Evolutionary conservation across 352 stramenopile genomes (phyloP).

Genomic region (Pythium biforme): DNA sequence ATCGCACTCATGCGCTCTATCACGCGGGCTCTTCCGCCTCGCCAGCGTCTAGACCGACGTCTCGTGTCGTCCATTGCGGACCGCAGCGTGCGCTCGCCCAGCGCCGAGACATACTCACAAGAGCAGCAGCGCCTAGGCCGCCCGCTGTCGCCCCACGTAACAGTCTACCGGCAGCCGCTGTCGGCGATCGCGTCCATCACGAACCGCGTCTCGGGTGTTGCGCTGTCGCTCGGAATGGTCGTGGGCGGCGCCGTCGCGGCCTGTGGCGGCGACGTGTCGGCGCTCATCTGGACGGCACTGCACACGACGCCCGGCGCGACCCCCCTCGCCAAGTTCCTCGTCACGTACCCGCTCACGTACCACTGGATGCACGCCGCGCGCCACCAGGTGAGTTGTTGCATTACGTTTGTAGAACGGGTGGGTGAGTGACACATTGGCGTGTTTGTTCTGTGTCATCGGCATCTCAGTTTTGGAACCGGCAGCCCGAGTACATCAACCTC

Average conservation of each 20-base stretch:
- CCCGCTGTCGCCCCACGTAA: conserved; percentile 95
- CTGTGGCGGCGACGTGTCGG: conserved; percentile 69
- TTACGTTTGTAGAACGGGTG: too few relatives aligned
- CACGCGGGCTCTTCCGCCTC: background rate
- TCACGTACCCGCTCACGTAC: conserved; percentile 93
- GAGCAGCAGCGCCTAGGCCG: conserved; percentile 86
- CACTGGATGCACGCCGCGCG: conserved; percentile 90
- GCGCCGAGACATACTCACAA: conserved; percentile 64
- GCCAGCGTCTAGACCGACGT: background rate
- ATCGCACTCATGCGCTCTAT: too few relatives aligned
- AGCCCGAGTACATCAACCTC: conserved; percentile 87
- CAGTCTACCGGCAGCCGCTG: conserved; percentile 95
- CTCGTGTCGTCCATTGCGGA: conserved; percentile 5
- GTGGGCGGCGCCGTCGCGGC: conserved; percentile 71
- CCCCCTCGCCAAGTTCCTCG: conserved; percentile 89
- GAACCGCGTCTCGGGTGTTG: conserved; percentile 90
- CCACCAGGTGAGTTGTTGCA: conserved; percentile 65
- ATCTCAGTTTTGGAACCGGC: conserved; percentile 84
- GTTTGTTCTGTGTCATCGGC: background rate
- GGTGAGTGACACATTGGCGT: background rate
- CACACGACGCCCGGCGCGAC: conserved; percentile 67
- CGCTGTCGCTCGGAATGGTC: conserved; percentile 80
- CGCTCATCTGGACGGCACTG: conserved; percentile 77
- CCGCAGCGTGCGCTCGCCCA: conserved; percentile 6
- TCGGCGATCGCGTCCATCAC: conserved; percentile 93